Base-by-base conservation (phyloP, 192 early-diverging fungal genomes). In the Backusella macrospora region DNA sequence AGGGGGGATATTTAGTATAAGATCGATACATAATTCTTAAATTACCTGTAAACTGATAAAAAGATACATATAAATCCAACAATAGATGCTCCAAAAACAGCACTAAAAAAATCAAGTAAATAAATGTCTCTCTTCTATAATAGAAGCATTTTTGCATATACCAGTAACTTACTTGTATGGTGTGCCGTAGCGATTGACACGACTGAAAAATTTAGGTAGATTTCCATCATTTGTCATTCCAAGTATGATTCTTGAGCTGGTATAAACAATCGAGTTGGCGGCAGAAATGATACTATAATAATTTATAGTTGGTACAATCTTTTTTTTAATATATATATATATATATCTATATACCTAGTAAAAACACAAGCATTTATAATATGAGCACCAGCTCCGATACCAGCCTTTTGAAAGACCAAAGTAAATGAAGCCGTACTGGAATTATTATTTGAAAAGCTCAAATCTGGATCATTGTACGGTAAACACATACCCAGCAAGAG, bases 191-290 rank as follows among this genome's bases (percentile, higher is more conserved):
- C 81, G 77, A 34, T 86, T 86, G 5, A 90, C 79, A 15, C 77
- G 70, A 47, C 83, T 74, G 38, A 96, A 86, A 48, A 89, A 72
- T 7, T 45, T n/a, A 4, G 92, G 93, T 4, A 93, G 91, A 52
- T 90, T 89, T 15, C 88, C 88, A 46, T 93, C 92, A 49, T 84
- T 82, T 15, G 93, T 83, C 66, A 96, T 71, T 9, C 90, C 85
- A 87, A 91, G 86, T 38, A 96, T 67, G n/a, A 92, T 91, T 65
- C 95, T 83, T 4, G 92, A 89, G 15, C 87, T 89, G 5, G 91
- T 91, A 72, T 95, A 96, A n/a, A 96, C 82, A 1, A 89, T 89
- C 6, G 92, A 93, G 82, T 95, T 96, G 78, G 39, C 84, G 16
- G 93, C 91, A 8, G 90, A 92, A 43, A 92, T 46, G 6, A 92